phyloP scores from a whole-genome alignment of 352 stramenopile species.

The Pythium insidiosum region DNA sequence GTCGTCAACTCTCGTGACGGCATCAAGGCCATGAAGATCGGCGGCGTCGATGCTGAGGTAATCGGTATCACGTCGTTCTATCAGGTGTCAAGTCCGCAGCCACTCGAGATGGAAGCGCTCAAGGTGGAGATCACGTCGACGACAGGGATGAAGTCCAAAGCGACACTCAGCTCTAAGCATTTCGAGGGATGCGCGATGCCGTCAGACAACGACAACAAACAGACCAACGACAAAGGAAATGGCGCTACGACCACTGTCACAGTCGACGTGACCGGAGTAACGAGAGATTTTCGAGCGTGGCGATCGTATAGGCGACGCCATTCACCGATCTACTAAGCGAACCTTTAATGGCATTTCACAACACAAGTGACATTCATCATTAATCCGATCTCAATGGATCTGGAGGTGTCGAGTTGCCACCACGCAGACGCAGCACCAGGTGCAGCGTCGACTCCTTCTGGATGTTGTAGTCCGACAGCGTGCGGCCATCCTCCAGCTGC shows the following conservation, averaged over 20 bases:
- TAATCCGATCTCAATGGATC: conserved; percentile 28
- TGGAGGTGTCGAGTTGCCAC: conserved; percentile 29
- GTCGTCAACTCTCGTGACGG: conserved; percentile 42
- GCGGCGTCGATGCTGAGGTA: conserved; percentile 25
- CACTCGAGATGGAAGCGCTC: no score
- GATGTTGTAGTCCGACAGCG: conserved; percentile 93
- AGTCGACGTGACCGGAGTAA: no score
- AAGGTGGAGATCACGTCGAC: no score
- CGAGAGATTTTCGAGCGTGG: no score
- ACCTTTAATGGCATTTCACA: neutral
- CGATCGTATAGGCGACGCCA: neutral
- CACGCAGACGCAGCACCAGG: conserved; percentile 84
- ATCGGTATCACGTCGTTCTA: conserved; percentile 22
- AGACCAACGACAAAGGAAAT: no score
- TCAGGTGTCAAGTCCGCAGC: neutral
- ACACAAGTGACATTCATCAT: neutral
- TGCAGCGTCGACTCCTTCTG: conserved; percentile 93
- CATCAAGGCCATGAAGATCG: conserved; percentile 42
- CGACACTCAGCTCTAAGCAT: no score
- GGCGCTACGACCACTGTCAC: no score
- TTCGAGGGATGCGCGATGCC: no score
- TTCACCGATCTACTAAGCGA: neutral
- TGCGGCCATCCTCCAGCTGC: conserved; percentile 93
- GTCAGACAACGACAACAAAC: no score
- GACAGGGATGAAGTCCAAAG: conserved; percentile 9